These are phyloP conservation scores for Colletotrichum nymphaeae DNA, from an alignment of 2,329 filamentous ascomycete genomes.

Conservation along the genomic window DNA sequence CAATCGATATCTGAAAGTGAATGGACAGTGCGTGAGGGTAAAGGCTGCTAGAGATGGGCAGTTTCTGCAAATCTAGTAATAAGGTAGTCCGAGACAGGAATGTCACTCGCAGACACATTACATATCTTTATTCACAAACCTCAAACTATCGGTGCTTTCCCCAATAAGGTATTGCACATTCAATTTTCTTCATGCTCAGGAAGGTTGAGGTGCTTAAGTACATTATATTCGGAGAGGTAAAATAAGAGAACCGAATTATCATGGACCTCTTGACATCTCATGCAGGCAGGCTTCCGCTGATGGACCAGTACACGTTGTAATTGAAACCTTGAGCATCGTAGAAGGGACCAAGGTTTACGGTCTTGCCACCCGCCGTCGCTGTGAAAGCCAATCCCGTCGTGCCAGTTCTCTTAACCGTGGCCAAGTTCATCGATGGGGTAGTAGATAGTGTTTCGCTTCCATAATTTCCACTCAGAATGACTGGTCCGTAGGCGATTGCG, in stretches of 20 bases:
- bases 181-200: too few relatives aligned
- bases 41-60: conserved; percentile 20
- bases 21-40: not conserved
- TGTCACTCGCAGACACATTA: not conserved
- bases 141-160: not conserved
- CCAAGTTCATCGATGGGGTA: conserved; percentile 46
- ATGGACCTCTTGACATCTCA: not conserved
- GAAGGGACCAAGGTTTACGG: conserved; percentile 49
- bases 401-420: conserved; percentile 41
- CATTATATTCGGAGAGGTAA: too few relatives aligned
- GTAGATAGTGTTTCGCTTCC: conserved; percentile 42
- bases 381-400: conserved; percentile 44
- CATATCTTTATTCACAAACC: not conserved
- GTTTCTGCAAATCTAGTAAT: not conserved
- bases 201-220: too few relatives aligned
- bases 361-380: conserved; percentile 44
- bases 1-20: not conserved
- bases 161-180: too few relatives aligned
- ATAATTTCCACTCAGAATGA: conserved; percentile 58
- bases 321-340: conserved; percentile 55
- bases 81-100: not conserved
- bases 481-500: conserved; percentile 59
- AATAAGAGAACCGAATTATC: not conserved
- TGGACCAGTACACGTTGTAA: conserved; percentile 55
- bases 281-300: conserved; percentile 16